Percentiles rank a stretch among this genome's conserved stretches.
phyloP scores from a whole-genome alignment of 2,329 filamentous ascomycete species.

The Hortaea werneckii region DNA sequence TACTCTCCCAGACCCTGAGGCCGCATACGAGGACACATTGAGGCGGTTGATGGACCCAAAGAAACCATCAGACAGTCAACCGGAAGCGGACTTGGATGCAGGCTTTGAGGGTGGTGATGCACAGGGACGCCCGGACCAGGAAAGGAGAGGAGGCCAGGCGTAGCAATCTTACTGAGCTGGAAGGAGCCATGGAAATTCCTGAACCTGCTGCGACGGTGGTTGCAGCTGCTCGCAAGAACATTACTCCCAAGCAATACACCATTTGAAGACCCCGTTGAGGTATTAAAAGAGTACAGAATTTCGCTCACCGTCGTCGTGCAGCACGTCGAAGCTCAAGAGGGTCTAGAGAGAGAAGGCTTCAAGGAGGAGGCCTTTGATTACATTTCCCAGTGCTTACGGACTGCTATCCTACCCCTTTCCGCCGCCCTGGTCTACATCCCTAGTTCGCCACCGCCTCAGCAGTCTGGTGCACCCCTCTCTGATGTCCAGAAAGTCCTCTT shows the following conservation, averaged over 20 bases:
- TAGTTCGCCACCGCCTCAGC: constrained; percentile 24
- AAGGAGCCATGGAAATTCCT: constrained; percentile 88
- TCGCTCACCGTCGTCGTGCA: constrained; percentile 93
- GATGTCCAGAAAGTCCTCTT: constrained; percentile 67
- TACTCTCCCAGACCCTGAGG: constrained; percentile 21
- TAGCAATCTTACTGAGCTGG: constrained; percentile 94
- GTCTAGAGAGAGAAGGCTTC: constrained; percentile 82
- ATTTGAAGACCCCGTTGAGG: constrained; percentile 59
- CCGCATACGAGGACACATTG: constrained; percentile 20
- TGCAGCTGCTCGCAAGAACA: constrained; percentile 69
- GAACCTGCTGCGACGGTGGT: constrained; percentile 79
- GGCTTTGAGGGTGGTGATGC: constrained; percentile 1
- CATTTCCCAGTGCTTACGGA: constrained; percentile 84
- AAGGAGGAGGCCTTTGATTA: constrained; percentile 96
- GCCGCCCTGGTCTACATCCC: constrained; percentile 46
- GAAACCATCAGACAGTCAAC: constrained; percentile 4
- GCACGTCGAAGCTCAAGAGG: constrained; percentile 86
- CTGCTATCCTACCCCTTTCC: constrained; percentile 65
- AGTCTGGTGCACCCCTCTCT: constrained; percentile 19
- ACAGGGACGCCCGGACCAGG: background rate
- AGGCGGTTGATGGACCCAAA: constrained; percentile 14
- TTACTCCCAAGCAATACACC: constrained; percentile 54
- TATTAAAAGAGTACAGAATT: constrained; percentile 82
- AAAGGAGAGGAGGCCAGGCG: constrained; percentile 13
- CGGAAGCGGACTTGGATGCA: constrained; percentile 8